These are phyloP conservation scores for Gnaphalium uliginosum DNA, from an alignment of 129 eudicot species.

Conservation along the genomic window DNA sequence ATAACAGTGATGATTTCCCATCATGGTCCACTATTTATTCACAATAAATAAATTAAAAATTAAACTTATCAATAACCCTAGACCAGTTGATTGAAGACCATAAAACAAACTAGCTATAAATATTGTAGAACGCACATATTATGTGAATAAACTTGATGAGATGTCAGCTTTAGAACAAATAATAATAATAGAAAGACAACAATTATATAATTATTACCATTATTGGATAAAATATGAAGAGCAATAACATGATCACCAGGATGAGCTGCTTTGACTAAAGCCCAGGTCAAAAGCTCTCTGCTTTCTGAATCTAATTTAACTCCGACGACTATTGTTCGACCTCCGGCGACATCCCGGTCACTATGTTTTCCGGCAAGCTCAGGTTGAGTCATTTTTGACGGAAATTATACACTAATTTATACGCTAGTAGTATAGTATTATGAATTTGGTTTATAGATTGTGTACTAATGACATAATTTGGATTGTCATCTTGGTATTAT, in stretches of 20 bases:
- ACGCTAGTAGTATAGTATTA: neutral
- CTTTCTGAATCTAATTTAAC: conserved; percentile 75
- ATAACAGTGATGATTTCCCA: conserved; percentile 71
- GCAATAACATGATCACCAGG: conserved; percentile 89
- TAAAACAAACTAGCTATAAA: neutral
- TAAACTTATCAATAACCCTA: conserved; percentile 27
- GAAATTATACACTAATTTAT: neutral
- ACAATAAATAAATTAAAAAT: neutral
- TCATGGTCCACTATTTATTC: conserved; percentile 60
- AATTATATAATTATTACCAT: conserved; percentile 43
- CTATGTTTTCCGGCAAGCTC: conserved; percentile 48
- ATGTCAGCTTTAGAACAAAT: neutral
- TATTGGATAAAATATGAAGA: conserved; percentile 70
- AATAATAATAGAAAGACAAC: neutral
- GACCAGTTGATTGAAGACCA: neutral
- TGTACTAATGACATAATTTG: neutral
- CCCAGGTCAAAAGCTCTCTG: conserved; percentile 89
- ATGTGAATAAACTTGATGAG: no score
- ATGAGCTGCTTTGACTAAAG: conserved; percentile 81
- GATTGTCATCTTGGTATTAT: conserved; percentile 21
- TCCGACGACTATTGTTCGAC: conserved; percentile 79
- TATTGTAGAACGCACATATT: neutral
- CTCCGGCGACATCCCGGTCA: conserved; percentile 32
- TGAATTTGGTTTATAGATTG: neutral
- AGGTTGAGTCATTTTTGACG: conserved; percentile 39